Evolutionary conservation across 2,329 filamentous ascomycete species (phyloP).

Genomic region (Hymenoscyphus occultus): DNA sequence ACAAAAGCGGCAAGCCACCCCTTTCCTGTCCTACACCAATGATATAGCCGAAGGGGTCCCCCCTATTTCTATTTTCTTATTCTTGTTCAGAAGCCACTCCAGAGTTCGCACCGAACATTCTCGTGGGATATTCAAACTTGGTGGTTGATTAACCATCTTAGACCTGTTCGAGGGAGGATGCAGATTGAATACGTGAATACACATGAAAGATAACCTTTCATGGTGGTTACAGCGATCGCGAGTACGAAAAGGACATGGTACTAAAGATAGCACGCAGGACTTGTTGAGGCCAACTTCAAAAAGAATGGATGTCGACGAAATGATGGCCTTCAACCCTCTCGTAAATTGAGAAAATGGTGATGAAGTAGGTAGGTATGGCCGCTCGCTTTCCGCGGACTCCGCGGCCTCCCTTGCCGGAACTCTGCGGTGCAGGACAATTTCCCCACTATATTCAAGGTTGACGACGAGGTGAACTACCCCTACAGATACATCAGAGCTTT

Average conservation of each 20-base stretch:
- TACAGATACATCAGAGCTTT: not conserved
- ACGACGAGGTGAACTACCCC: not conserved
- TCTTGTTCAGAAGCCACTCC: no score
- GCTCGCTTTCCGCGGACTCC: not conserved
- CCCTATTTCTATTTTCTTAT: no score
- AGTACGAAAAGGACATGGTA: not conserved
- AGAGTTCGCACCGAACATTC: no score
- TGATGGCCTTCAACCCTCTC: not conserved
- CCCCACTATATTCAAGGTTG: not conserved
- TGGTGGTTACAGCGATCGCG: not conserved
- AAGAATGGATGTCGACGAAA: not conserved
- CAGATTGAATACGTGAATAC: not conserved
- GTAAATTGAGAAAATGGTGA: no score
- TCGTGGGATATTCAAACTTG: no score
- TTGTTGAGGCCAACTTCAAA: no score
- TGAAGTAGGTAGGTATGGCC: not conserved
- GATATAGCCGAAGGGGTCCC: no score
- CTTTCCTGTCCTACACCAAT: not conserved
- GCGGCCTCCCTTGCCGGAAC: not conserved
- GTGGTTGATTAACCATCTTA: no score
- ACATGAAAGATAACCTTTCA: not conserved
- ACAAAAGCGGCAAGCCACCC: not conserved
- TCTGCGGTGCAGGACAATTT: not conserved
- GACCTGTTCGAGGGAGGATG: not conserved
- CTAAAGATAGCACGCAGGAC: no score